Conservation (phyloP, 495 filamentous ascomycete species). For the Hypoxylon lienhwacheense region DNA sequence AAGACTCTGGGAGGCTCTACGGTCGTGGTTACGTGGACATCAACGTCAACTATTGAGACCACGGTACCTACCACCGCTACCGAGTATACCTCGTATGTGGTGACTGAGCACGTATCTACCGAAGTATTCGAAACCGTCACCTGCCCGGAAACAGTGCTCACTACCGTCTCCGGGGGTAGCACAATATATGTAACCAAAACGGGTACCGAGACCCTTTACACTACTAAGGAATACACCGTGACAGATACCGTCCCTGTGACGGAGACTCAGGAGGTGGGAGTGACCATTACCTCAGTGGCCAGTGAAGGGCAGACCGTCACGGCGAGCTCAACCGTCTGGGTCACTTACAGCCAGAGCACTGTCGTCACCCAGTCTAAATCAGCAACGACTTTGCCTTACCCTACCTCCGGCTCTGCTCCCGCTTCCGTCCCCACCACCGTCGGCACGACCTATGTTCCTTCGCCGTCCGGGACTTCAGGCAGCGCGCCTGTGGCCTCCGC, state of each 20-base stretch:
- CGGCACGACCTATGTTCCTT: constrained; percentile 25
- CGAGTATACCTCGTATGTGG: constrained; percentile 37
- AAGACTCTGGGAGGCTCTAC: constrained; percentile 46
- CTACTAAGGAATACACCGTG: constrained; percentile 40
- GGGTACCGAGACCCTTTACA: constrained; percentile 44
- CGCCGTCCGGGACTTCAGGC: too few relatives aligned
- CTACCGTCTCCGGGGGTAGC: constrained; percentile 45
- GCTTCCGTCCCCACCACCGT: constrained; percentile 8
- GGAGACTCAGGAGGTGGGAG: constrained; percentile 40
- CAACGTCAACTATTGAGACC: constrained; percentile 43
- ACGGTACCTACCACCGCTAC: constrained; percentile 28
- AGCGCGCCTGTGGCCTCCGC: too few relatives aligned
- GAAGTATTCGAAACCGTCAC: constrained; percentile 46
- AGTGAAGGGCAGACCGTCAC: constrained; percentile 38
- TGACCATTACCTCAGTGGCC: constrained; percentile 41
- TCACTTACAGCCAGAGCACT: constrained; percentile 38
- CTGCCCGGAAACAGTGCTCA: constrained; percentile 47
- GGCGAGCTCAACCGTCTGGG: constrained; percentile 31
- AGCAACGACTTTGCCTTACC: constrained; percentile 33
- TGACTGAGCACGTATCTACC: constrained; percentile 46
- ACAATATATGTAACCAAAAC: constrained; percentile 49
- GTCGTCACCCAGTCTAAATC: constrained; percentile 27
- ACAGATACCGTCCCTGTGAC: constrained; percentile 43
- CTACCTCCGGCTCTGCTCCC: constrained; percentile 32
- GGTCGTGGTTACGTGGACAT: constrained; percentile 47